Base-by-base conservation (phyloP, 1,284 basidiomycete species). In the Flammula alnicola region DNA sequence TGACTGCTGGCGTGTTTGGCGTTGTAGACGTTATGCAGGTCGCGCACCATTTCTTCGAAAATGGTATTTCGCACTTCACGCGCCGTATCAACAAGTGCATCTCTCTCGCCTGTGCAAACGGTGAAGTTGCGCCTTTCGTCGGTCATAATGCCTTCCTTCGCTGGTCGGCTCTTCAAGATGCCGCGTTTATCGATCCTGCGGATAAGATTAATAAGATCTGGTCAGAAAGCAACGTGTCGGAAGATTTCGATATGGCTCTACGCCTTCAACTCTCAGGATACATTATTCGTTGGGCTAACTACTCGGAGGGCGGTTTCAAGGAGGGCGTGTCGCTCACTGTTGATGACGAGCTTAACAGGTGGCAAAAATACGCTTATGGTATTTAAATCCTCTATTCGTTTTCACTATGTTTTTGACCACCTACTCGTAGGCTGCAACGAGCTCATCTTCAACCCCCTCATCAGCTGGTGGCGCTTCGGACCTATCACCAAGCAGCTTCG, bases 341-440 rank as follows among this genome's bases (percentile, higher is more conserved):
- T 51, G 88, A 91, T 38, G 90, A 92, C 60, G 88, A 90, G 62
- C 70, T 90, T 3, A 92, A 92, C 57, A 70, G 91, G 2, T 94
- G 91, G 91, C 88, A 93, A 57, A 94, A 94, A 63, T 94, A 93
- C 61, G 78, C 88, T 0, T 93, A 88, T 63, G 90, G 91, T 88
- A 63, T 52, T 74, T 66, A 41, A 54, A 31, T n/a, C 22, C 14
- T 22, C 27, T 30, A 6, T 49, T 35, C 32, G 4, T 43, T 10
- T 32, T 14, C 36, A 8, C 23, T 1, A n/a, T 16, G 5, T 12
- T n/a, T 6, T 20, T 49, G 47, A 49, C 40, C 1, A 9, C 19
- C 5, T 8, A 31, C 47, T 39, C 29, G 7, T 53, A 78, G 77
- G 83, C 29, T 83, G 81, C 69, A 82, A 82, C 56, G 88, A 91